phyloP scores from a whole-genome alignment of 2,329 filamentous ascomycete genomes.

The Penicillium sp. region DNA sequence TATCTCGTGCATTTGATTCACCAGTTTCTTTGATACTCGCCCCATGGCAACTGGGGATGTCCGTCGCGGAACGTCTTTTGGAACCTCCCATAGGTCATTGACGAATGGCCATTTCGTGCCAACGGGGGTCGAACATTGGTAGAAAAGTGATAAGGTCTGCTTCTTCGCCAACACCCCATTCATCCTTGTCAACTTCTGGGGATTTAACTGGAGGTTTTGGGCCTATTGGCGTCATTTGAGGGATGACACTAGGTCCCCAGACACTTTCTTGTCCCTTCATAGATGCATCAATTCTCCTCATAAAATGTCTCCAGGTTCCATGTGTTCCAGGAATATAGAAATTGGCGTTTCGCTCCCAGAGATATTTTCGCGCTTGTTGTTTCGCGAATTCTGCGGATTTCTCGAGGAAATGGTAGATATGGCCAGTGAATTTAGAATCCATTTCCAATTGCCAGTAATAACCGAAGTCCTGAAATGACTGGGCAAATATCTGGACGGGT shows the following conservation, averaged over 20 bases:
- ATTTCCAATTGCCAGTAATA: too few relatives aligned
- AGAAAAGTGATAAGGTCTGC: constrained; percentile 77
- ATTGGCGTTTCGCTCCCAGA: too few relatives aligned
- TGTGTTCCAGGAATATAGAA: background rate
- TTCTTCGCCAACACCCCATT: constrained; percentile 52
- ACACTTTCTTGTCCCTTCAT: background rate
- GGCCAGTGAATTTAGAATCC: too few relatives aligned
- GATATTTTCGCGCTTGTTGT: too few relatives aligned
- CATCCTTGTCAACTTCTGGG: constrained; percentile 63
- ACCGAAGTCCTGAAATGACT: too few relatives aligned
- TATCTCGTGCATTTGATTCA: constrained; percentile 47
- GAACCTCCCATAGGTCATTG: constrained; percentile 63
- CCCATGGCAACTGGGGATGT: constrained; percentile 70
- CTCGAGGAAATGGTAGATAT: too few relatives aligned
- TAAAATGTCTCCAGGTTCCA: background rate
- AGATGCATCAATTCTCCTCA: background rate
- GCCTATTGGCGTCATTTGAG: constrained; percentile 37
- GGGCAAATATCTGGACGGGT: too few relatives aligned
- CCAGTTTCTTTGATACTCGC: constrained; percentile 64
- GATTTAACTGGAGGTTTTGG: constrained; percentile 61
- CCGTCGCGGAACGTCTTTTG: constrained; percentile 55
- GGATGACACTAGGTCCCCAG: background rate
- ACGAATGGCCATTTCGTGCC: constrained; percentile 71
- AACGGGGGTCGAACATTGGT: constrained; percentile 69
- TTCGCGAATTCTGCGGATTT: too few relatives aligned